Evolutionary conservation across 1,139 yeast genomes (phyloP).

Genomic region (Arxiozyma heterogenica): DNA sequence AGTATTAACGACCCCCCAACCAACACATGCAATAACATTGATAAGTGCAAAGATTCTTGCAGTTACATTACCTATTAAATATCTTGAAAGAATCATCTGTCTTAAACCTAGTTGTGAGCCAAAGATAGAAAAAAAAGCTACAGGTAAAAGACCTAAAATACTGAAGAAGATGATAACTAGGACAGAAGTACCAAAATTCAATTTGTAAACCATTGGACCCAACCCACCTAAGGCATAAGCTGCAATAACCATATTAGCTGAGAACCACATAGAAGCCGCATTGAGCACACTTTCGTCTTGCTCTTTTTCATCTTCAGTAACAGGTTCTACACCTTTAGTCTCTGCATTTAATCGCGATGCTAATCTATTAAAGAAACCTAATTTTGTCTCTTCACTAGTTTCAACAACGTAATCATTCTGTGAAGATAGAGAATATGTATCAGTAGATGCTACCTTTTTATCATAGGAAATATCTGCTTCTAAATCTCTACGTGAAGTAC

Average conservation of each 20-base stretch:
- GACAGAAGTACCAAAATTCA: constrained; percentile 59
- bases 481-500: neutral
- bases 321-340: constrained; percentile 41
- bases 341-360: constrained; percentile 37
- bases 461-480: constrained; percentile 1
- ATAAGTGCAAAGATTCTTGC: constrained; percentile 71
- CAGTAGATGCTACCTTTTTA: neutral
- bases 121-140: constrained; percentile 75
- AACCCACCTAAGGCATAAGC: constrained; percentile 75
- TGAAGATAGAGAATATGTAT: neutral
- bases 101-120: constrained; percentile 83
- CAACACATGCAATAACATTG: constrained; percentile 83
- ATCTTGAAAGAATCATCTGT: constrained; percentile 78
- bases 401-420: constrained; percentile 6
- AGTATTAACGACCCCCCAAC: constrained; percentile 93
- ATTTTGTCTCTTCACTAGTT: constrained; percentile 9
- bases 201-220: constrained; percentile 46
- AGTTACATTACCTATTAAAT: constrained; percentile 64
- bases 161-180: constrained; percentile 63
- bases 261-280: constrained; percentile 87
- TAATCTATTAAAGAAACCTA: constrained; percentile 29
- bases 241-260: constrained; percentile 84
- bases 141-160: constrained; percentile 63
- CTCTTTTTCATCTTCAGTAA: constrained; percentile 40
- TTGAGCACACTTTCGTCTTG: constrained; percentile 49